Percentiles rank a stretch among this genome's conserved stretches.
Conservation (phyloP, 2,329 filamentous ascomycete genomes). For the Talaromyces sp. region DNA sequence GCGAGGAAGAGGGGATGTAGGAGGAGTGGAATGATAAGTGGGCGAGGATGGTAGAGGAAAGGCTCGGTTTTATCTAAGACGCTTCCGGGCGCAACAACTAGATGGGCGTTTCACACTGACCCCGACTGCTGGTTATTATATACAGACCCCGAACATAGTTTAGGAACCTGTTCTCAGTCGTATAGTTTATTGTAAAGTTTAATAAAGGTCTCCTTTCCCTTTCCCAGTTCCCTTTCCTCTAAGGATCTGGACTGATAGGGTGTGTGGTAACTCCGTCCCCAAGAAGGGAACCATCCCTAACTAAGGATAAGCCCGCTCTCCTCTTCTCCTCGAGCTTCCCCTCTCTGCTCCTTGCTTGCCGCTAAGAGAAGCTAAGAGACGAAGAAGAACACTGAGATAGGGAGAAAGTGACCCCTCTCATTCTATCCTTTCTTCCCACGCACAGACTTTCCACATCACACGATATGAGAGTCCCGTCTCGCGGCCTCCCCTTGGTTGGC, state of each 20-base stretch:
- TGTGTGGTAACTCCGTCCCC: too few species aligned
- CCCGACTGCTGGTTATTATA: too few species aligned
- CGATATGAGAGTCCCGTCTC: slow-evolving; percentile 16
- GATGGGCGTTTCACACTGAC: too few species aligned
- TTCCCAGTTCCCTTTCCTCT: too few species aligned
- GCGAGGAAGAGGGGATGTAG: slow-evolving; percentile 5
- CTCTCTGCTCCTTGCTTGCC: slow-evolving; percentile 22
- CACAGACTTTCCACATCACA: not conserved
- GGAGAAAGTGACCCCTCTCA: slow-evolving; percentile 12
- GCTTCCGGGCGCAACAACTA: slow-evolving; percentile 26
- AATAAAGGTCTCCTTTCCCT: too few species aligned
- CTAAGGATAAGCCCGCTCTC: slow-evolving; percentile 16
- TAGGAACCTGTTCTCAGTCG: too few species aligned
- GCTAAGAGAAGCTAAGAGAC: too few species aligned
- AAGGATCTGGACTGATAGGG: too few species aligned
- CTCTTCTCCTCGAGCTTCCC: slow-evolving; percentile 9
- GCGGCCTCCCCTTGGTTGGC: slow-evolving; percentile 6
- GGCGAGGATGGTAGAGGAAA: slow-evolving; percentile 9
- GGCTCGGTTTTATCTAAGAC: slow-evolving; percentile 28
- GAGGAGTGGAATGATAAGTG: slow-evolving; percentile 18
- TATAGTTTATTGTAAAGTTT: too few species aligned
- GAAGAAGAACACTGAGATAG: not conserved
- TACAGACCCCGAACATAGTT: too few species aligned
- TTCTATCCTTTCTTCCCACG: not conserved
- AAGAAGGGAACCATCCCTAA: slow-evolving; percentile 18